Conservation (phyloP, 1,139 yeast species). For the Geotrichum cucujoidarum region DNA sequence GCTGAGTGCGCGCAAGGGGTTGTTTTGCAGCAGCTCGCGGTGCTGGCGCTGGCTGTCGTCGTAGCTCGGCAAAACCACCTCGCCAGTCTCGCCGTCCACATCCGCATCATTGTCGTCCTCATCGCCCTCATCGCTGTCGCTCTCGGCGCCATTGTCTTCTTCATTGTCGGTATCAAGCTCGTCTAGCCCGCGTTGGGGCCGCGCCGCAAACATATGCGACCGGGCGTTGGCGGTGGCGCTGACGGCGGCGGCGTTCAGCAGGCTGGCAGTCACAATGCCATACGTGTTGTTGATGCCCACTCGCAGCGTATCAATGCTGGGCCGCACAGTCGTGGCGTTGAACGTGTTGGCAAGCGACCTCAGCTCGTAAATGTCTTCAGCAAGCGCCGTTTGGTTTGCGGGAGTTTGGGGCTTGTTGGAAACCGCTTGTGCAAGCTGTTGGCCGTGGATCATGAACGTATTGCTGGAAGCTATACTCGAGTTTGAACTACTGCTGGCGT, state of each 20-base stretch:
- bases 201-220: slow-evolving; percentile 7
- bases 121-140: neutral
- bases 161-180: neutral
- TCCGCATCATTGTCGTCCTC: neutral
- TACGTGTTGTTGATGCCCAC: neutral
- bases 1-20: slow-evolving; percentile 10
- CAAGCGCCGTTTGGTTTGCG: neutral
- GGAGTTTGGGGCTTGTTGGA: neutral
- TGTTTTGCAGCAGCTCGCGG: slow-evolving; percentile 18
- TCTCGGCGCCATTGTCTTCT: neutral
- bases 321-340: neutral
- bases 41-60: slow-evolving; percentile 21
- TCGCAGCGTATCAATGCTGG: neutral
- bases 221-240: slow-evolving; percentile 14
- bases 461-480: too few species aligned
- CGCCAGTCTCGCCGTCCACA: slow-evolving; percentile 1
- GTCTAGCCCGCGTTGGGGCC: neutral
- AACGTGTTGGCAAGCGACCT: neutral
- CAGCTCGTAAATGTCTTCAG: neutral
- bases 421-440: too few species aligned
- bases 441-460: too few species aligned
- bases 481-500: neutral
- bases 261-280: slow-evolving; percentile 17
- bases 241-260: slow-evolving; percentile 15
- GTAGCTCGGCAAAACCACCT: slow-evolving; percentile 18